These are phyloP conservation scores for Cyberlindnera saturnus DNA, from an alignment of 805 yeast genomes.

Conservation along the genomic window DNA sequence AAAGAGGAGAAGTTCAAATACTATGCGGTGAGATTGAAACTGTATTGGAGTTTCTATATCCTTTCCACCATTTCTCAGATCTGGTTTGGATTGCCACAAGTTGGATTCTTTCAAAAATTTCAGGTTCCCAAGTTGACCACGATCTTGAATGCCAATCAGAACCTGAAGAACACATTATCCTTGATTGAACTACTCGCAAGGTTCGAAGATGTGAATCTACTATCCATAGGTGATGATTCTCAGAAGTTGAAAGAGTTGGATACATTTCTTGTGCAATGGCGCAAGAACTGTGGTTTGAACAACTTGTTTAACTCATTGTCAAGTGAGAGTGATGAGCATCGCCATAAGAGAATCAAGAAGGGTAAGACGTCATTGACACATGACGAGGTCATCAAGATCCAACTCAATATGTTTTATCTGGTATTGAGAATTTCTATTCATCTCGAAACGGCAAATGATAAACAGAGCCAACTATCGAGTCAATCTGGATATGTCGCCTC, in stretches of 20 bases:
- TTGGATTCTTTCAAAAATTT: slow-evolving; percentile 17
- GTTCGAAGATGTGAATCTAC: slow-evolving; percentile 11
- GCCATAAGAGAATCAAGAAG: slow-evolving; percentile 12
- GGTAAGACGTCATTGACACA: slow-evolving; percentile 7
- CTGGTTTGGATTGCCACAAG: slow-evolving; percentile 21
- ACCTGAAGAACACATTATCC: slow-evolving; percentile 28
- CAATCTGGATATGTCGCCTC: slow-evolving; percentile 13
- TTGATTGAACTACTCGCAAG: slow-evolving; percentile 26
- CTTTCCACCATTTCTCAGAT: slow-evolving; percentile 20
- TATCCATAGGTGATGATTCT: slow-evolving; percentile 13
- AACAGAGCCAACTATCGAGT: slow-evolving; percentile 3
- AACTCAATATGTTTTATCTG: slow-evolving; percentile 22
- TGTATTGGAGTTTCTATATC: slow-evolving; percentile 39
- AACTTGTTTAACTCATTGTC: slow-evolving; percentile 11
- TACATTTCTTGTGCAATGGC: slow-evolving; percentile 10
- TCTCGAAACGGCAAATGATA: slow-evolving; percentile 5
- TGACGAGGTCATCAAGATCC: slow-evolving; percentile 16
- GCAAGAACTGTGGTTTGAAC: slow-evolving; percentile 10
- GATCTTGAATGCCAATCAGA: slow-evolving; percentile 27
- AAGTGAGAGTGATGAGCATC: slow-evolving; percentile 6
- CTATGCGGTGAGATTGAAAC: slow-evolving; percentile 28
- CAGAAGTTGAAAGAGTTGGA: slow-evolving; percentile 18
- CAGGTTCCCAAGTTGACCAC: slow-evolving; percentile 31
- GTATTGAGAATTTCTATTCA: slow-evolving; percentile 8
- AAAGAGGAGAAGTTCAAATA: slow-evolving; percentile 11